Evolutionary conservation across 768 basidiomycete genomes (phyloP).

Genomic region (Tricholoma matsutake): DNA sequence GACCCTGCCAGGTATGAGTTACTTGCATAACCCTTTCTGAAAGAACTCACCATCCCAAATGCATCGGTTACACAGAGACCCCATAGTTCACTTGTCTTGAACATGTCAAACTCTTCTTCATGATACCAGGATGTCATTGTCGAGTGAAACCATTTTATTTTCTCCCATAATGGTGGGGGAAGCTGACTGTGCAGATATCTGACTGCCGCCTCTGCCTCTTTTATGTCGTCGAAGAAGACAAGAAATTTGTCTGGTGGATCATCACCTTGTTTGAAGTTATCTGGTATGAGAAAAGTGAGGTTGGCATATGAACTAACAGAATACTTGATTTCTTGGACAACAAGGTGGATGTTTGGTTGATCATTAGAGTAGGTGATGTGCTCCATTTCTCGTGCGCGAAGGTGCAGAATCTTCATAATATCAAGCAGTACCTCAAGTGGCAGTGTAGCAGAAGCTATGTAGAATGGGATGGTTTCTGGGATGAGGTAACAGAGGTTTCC

Average conservation of each 20-base stretch:
- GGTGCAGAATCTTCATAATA: slow-evolving; percentile 17
- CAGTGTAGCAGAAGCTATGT: slow-evolving; percentile 33
- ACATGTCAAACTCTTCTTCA: slow-evolving; percentile 9
- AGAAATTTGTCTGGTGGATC: slow-evolving; percentile 16
- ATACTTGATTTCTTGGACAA: slow-evolving; percentile 20
- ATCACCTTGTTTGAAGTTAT: slow-evolving; percentile 3
- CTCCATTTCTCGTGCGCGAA: slow-evolving; percentile 12
- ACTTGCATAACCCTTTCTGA: not conserved
- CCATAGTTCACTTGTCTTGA: slow-evolving; percentile 4
- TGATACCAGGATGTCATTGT: slow-evolving; percentile 25
- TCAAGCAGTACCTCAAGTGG: slow-evolving; percentile 20
- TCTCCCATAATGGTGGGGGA: slow-evolving; percentile 6
- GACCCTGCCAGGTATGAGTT: not conserved
- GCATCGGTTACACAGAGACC: slow-evolving; percentile 24
- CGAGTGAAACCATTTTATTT: slow-evolving; percentile 27
- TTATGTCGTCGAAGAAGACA: slow-evolving; percentile 25
- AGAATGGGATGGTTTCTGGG: slow-evolving; percentile 17
- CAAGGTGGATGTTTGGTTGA: slow-evolving; percentile 29
- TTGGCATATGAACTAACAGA: slow-evolving; percentile 19
- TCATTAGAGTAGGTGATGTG: slow-evolving; percentile 26
- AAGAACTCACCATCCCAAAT: slow-evolving; percentile 28
- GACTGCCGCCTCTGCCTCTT: slow-evolving; percentile 12
- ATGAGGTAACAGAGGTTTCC: too few relatives aligned
- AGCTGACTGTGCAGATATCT: slow-evolving; percentile 14
- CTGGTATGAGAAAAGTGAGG: slow-evolving; percentile 16